Evolutionary conservation across 768 basidiomycete species (phyloP), one percentile per base, ranked within the genome.

Genomic region (Mrakia frigida): DNA sequence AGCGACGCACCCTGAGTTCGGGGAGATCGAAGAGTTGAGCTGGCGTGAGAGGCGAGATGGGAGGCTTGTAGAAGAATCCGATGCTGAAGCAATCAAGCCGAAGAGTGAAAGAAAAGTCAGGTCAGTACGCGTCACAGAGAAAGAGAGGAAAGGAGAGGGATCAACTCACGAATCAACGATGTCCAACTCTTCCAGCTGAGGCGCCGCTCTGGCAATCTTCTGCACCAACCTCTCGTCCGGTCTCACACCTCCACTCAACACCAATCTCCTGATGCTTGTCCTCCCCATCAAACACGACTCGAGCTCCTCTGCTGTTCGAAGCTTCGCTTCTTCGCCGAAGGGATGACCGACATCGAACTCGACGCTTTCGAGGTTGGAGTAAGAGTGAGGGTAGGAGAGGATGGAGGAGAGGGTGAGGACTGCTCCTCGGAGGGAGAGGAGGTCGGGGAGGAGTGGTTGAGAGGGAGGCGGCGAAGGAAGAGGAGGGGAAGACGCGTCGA

Each of bases 1-100:
- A 63, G 31, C 56, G 25, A n/a, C 60, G 0, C 16, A 63, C 61
- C 33, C 9, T 63, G 33, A 63, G 61, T 21, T 33, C 31, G 28
- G 61, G 61, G 33, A 63, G 37, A 4, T 33, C 31, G 28, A 14
- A 33, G 14, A 63, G 61, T 33, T 33, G 61, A 37, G 61, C 31
- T 0, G 61, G 31, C 6, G 61, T 6, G 33, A 63, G 61, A 37
- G 61, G 61, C 14, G 61, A 18, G n/a, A 63, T 13, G 35, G 61
- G 61, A 33, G 61, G 61, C 21, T 63, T 63, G 61, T 63, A 63
- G 31, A 33, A 63, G 61, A 63, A 63, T 2, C 33, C 61, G 31
- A 63, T 63, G 1, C 61, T 63, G 61, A n/a, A n/a, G 5, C 28
- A 16, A 63, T n/a, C n/a, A 13, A 35, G 18, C 6, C 31, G 4